These are phyloP conservation scores for Immersiporthe knoxdaviesiana DNA, from an alignment of 2,329 filamentous ascomycete genomes.

Conservation along the genomic window DNA sequence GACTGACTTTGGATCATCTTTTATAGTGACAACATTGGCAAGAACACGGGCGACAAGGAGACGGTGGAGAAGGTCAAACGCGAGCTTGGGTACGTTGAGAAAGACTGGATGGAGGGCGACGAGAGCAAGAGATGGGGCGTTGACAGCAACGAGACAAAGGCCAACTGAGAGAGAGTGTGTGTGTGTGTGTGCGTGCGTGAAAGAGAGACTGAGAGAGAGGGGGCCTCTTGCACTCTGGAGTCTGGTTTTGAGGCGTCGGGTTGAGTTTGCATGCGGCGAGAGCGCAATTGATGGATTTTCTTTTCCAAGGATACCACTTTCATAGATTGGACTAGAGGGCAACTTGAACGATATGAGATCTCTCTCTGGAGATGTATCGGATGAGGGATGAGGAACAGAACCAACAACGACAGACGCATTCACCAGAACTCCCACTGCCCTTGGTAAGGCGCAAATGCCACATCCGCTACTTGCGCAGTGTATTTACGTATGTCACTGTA, in stretches of 20 bases:
- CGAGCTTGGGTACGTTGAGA: slow-evolving; percentile 83
- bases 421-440: no score
- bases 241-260: neutral
- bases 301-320: slow-evolving; percentile 27
- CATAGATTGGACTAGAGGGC: slow-evolving; percentile 25
- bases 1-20: neutral
- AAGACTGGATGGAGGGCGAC: slow-evolving; percentile 80
- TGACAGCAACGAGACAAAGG: slow-evolving; percentile 39
- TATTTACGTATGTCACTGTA: no score
- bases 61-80: slow-evolving; percentile 84
- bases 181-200: no score
- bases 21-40: slow-evolving; percentile 75
- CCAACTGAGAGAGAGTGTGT: slow-evolving; percentile 8
- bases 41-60: slow-evolving; percentile 87
- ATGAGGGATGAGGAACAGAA: neutral
- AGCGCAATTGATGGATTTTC: slow-evolving; percentile 11
- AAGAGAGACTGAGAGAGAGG: no score
- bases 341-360: neutral
- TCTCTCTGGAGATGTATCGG: neutral
- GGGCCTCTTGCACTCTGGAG: no score
- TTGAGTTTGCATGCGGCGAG: neutral
- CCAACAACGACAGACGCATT: no score
- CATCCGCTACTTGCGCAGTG: no score
- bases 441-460: no score
- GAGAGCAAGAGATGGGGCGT: slow-evolving; percentile 82